These are phyloP conservation scores for Cryptosporidium ubiquitum DNA, from an alignment of 169 alveolate genomes.

Conservation along the genomic window DNA sequence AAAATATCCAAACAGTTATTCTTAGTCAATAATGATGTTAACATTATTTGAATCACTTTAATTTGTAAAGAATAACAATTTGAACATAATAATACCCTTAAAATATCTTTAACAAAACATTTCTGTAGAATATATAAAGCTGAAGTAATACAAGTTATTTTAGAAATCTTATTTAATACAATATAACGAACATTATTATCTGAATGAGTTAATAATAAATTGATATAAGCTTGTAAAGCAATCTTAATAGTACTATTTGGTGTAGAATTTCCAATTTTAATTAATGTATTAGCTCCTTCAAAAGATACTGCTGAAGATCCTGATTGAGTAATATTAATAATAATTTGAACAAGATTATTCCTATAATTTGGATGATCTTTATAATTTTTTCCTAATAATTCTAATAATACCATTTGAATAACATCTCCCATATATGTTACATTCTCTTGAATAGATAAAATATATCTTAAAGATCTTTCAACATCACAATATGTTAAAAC, in stretches of 20 bases:
- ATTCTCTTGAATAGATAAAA: constrained; percentile 74
- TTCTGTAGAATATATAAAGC: constrained; percentile 47
- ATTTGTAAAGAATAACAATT: constrained; percentile 34
- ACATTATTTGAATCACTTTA: constrained; percentile 20
- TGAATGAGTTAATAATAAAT: constrained; percentile 83
- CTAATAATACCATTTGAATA: constrained; percentile 88
- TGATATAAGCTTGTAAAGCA: constrained; percentile 84
- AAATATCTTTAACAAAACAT: constrained; percentile 33
- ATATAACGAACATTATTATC: constrained; percentile 89
- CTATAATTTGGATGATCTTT: constrained; percentile 83
- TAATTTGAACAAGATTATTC: constrained; percentile 82
- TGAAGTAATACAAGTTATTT: constrained; percentile 59
- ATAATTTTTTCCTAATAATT: constrained; percentile 88
- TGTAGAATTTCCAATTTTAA: constrained; percentile 75
- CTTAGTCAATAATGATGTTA: constrained; percentile 27
- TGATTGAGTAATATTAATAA: constrained; percentile 76
- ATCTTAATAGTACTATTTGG: constrained; percentile 82
- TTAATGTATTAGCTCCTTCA: constrained; percentile 91
- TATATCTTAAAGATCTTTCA: constrained; percentile 87
- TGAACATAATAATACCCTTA: constrained; percentile 46
- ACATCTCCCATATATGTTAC: constrained; percentile 81
- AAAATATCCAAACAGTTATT: constrained; percentile 65
- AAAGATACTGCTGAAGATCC: constrained; percentile 86
- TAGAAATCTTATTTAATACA: constrained; percentile 82
- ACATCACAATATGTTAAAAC: constrained; percentile 86